A percentile compares a stretch with the other conserved stretches of the same genome.
phyloP scores from a whole-genome alignment of 1,139 yeast species.

The Dujonia santamariae region DNA sequence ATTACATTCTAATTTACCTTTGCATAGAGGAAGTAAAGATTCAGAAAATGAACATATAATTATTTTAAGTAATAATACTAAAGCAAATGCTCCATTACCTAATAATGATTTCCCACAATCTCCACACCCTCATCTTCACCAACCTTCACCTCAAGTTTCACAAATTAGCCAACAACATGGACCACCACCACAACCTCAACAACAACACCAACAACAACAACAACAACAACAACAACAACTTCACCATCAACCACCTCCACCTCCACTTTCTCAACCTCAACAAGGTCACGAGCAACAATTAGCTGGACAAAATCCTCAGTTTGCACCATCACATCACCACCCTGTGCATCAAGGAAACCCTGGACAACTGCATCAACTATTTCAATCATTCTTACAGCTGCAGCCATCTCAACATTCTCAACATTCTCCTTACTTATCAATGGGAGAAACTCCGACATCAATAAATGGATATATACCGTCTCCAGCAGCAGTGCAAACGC shows the following conservation, averaged over 20 bases:
- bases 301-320: too few relatives aligned
- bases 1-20: constrained; percentile 26
- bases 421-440: too few relatives aligned
- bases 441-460: too few relatives aligned
- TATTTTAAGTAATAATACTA: constrained; percentile 42
- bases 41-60: constrained; percentile 36
- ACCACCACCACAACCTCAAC: neutral
- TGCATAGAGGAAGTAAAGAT: constrained; percentile 6
- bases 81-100: constrained; percentile 45
- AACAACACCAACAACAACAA: constrained; percentile 1
- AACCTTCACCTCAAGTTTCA: neutral
- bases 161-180: constrained; percentile 7
- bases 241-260: constrained; percentile 2
- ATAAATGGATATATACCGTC: too few relatives aligned
- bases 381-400: too few relatives aligned
- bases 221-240: constrained; percentile 3
- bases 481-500: too few relatives aligned
- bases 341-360: too few relatives aligned
- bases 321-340: too few relatives aligned
- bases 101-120: constrained; percentile 8
- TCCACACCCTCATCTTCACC: constrained; percentile 1
- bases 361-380: too few relatives aligned
- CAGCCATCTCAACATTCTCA: too few relatives aligned
- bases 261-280: too few relatives aligned
- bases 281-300: too few relatives aligned